Evolutionary conservation across 768 basidiomycete species (phyloP), one percentile per base, ranked within the genome.

Genomic region (Lentinula edodes): DNA sequence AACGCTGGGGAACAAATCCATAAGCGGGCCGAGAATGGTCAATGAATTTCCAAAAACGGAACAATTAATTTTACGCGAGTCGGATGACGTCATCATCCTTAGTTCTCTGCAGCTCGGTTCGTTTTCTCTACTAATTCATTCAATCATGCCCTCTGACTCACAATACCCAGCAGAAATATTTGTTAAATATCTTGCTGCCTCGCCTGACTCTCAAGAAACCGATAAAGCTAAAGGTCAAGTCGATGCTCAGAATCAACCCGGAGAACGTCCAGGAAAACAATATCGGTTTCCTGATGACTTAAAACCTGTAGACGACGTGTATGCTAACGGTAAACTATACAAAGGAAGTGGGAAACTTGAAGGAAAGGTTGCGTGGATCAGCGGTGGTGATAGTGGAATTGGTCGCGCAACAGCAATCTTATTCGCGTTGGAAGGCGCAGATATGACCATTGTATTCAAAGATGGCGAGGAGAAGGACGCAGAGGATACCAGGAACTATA

Each of bases 401-500:
- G 56, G 57, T 16, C 18, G 62, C 6, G 61, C 63, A 15, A 57
- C 51, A 16, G 63, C 63, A 13, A 46, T 64, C 18, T 43, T 42
- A 13, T 51, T 45, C 71, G 73, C 73, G 20, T 64, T 76, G 13
- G 75, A 76, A 61, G 74, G 74, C n/a, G 76, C 74, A 0, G 71
- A 72, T 41, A 58, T 74, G 38, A 72, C 75, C 4, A 58, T 78
- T 34, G 66, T 69, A 15, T 68, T 66, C 56, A 64, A 65, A 5
- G 60, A 67, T 8, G 50, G 70, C 36, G 80, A 83, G 67, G 68
- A 76, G 65, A 61, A 74, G 34, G 81, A 82, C 62, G 75, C 76
- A 7, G 62, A 76, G 32, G 71, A 75, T 23, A 68, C 72, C 51
- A 68, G 73, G 53, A 67, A 72, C 10, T 65, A 72, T 62, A 76